phyloP scores from a whole-genome alignment of 1,139 yeast genomes.

The Diutina scorzettiae region DNA sequence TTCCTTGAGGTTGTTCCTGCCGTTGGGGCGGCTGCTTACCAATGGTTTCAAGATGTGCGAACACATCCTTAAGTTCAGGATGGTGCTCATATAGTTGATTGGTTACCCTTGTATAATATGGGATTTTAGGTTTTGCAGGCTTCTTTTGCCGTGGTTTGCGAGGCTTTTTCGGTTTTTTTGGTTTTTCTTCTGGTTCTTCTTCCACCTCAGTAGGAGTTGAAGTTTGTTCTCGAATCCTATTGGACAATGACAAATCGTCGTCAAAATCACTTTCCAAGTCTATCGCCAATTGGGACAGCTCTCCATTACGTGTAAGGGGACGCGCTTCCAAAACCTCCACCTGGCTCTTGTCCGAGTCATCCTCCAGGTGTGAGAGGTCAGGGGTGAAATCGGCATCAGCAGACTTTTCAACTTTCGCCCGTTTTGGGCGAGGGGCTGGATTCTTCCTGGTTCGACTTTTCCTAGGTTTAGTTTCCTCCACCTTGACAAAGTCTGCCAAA shows the following conservation, averaged over 20 bases:
- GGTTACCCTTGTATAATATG: slow-evolving; percentile 59
- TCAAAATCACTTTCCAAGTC: slow-evolving; percentile 10
- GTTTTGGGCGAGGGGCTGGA: slow-evolving; percentile 12
- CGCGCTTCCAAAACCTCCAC: slow-evolving; percentile 7
- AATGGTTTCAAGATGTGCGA: slow-evolving; percentile 45
- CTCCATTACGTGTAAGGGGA: slow-evolving; percentile 8
- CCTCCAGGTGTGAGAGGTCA: background rate
- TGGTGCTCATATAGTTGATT: slow-evolving; percentile 57
- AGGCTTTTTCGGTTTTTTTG: slow-evolving; percentile 9
- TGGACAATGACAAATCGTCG: slow-evolving; percentile 18
- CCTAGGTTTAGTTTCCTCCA: slow-evolving; percentile 10
- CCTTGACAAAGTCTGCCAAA: slow-evolving; percentile 12
- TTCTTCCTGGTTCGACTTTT: too few species aligned
- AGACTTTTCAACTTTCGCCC: background rate
- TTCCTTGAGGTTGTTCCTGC: slow-evolving; percentile 68
- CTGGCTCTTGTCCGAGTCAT: slow-evolving; percentile 7
- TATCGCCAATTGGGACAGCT: slow-evolving; percentile 5
- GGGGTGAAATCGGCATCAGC: background rate
- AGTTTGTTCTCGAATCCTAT: slow-evolving; percentile 7
- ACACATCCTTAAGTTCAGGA: slow-evolving; percentile 64
- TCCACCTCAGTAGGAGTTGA: slow-evolving; percentile 3
- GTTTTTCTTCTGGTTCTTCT: slow-evolving; percentile 6
- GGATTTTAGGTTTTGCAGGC: slow-evolving; percentile 44
- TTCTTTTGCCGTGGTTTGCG: slow-evolving; percentile 20
- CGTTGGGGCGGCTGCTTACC: slow-evolving; percentile 41